Evolutionary conservation across 495 filamentous ascomycete genomes (phyloP), one percentile per base, ranked within the genome.

Genomic region (Geoglossum glabrum): DNA sequence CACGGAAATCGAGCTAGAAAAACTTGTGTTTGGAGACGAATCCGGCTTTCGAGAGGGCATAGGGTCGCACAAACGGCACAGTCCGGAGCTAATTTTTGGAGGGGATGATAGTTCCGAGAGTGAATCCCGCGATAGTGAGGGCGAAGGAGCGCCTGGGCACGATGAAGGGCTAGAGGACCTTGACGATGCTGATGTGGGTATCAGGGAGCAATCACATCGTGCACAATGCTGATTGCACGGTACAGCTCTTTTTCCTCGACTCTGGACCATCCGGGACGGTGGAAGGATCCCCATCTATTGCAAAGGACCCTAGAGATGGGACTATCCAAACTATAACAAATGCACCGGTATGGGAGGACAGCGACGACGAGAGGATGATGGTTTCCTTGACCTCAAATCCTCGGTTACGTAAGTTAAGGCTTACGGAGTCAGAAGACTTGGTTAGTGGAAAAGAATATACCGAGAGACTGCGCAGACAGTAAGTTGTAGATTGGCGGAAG

Each of bases 311-410:
- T 25, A 54, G 28, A 21, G 54, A 65, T 62, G 60, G 62, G 43
- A 62, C 71, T 15, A 71, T 75, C 36, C 17, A 21, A 21, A 74
- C 79, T 60, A 65, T 74, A 11, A 63, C 66, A 47, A 61, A 67
- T 49, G 63, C 66, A 7, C 62, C 59, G 57, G 83, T 86, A 15
- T 98, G 92, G 92, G 79, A 87, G 61, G 92, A 98, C 70, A 95
- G 89, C 69, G 92, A 97, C 63, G 92, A 98, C 63, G 92, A 98
- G 65, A 79, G 83, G 40, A 71, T 95, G 54, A 78, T 79, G 21
- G 74, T 98, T 50, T 95, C 90, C 3, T 76, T 98, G 13, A 84
- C 84, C 10, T 74, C 80, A 43, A 79, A 82, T 45, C 75, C 76
- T 21, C 77, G 82, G 50, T 69, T 94, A 64, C 76, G 90, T 50